These are phyloP conservation scores for Escallonia rubra DNA, from an alignment of 129 eudicot species.

Conservation along the genomic window DNA sequence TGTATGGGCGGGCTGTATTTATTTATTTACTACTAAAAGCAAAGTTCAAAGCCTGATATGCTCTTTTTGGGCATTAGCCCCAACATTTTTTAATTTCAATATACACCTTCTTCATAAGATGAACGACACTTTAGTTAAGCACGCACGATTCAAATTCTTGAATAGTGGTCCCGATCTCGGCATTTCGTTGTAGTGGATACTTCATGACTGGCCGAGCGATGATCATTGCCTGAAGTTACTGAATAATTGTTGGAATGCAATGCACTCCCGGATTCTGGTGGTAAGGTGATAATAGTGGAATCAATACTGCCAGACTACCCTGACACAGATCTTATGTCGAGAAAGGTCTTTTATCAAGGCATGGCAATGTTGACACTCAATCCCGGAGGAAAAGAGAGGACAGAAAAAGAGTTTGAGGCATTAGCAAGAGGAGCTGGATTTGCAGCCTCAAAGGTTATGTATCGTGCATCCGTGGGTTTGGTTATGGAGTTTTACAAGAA, in stretches of 20 bases:
- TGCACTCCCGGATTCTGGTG: not conserved
- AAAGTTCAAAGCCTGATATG: no score
- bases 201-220: not conserved
- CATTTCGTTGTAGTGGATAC: not conserved
- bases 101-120: no score
- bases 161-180: no score
- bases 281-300: not conserved
- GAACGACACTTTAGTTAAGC: no score
- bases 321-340: not conserved
- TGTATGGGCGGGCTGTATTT: no score
- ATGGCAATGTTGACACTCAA: not conserved
- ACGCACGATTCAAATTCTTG: no score
- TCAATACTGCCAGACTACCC: not conserved
- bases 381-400: not conserved
- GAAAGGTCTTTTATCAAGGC: not conserved
- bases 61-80: no score
- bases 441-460: not conserved
- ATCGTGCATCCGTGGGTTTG: not conserved
- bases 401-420: not conserved
- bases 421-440: not conserved
- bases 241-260: not conserved
- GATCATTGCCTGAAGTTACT: not conserved
- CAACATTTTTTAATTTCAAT: no score
- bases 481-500: not conserved
- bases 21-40: no score